phyloP scores from a whole-genome alignment of 2,329 filamentous ascomycete genomes.

The Shiraia bambusicola region DNA sequence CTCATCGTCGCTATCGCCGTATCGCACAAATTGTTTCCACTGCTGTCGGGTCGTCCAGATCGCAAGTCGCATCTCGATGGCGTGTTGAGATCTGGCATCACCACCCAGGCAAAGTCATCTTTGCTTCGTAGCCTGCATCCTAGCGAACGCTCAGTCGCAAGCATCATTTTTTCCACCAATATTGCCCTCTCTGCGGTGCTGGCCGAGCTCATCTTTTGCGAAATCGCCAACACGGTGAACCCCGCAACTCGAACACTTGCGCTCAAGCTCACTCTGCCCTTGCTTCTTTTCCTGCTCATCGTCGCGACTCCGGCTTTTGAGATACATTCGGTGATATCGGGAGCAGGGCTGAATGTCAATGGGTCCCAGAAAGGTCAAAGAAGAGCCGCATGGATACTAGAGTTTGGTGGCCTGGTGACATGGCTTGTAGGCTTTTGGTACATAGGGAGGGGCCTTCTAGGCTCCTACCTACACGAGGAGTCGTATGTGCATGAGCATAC shows the following conservation, averaged over 20 bases:
- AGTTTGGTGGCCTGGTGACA: slow-evolving; percentile 60
- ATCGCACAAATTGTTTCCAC: slow-evolving; percentile 69
- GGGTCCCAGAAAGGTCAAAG: slow-evolving; percentile 59
- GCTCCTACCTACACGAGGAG: slow-evolving; percentile 52
- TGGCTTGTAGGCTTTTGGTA: slow-evolving; percentile 81
- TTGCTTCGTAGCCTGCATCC: slow-evolving; percentile 43
- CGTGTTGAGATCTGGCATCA: slow-evolving; percentile 56
- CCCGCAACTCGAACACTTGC: slow-evolving; percentile 67
- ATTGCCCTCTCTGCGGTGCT: slow-evolving; percentile 76
- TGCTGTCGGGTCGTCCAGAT: slow-evolving; percentile 60
- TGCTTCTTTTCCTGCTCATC: slow-evolving; percentile 71
- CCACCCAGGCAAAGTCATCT: slow-evolving; percentile 25
- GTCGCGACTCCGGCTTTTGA: slow-evolving; percentile 77
- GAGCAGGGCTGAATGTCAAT: slow-evolving; percentile 63
- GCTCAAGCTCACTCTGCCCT: slow-evolving; percentile 68
- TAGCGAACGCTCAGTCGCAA: slow-evolving; percentile 50
- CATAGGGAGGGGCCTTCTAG: slow-evolving; percentile 65
- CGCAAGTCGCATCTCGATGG: slow-evolving; percentile 64
- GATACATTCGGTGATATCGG: slow-evolving; percentile 64
- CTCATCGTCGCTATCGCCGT: slow-evolving; percentile 62
- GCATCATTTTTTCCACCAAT: slow-evolving; percentile 72
- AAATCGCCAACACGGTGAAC: slow-evolving; percentile 76
- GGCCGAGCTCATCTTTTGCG: slow-evolving; percentile 78
- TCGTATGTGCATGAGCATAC: slow-evolving; percentile 47
- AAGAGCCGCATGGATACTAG: slow-evolving; percentile 64